phyloP scores from a whole-genome alignment of 495 filamentous ascomycete species.

The Talaromyces trachyspermus region DNA sequence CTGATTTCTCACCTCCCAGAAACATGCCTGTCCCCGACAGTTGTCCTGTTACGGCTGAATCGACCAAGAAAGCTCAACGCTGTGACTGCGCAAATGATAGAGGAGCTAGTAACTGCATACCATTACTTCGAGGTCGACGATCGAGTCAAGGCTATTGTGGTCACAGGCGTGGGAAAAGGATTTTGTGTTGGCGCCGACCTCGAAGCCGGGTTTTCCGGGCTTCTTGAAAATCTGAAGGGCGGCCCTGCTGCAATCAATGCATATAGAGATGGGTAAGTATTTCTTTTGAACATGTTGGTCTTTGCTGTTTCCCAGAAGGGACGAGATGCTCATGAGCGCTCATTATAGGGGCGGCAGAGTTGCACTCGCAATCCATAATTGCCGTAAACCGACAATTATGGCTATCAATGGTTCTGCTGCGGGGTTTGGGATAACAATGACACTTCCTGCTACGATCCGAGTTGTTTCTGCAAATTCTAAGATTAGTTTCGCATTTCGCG shows the following conservation, averaged over 20 bases:
- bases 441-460: slow-evolving; percentile 49
- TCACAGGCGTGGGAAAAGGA: slow-evolving; percentile 47
- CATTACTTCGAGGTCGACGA: slow-evolving; percentile 40
- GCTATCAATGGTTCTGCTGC: slow-evolving; percentile 56
- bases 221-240: no score
- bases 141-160: slow-evolving; percentile 45
- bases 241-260: slow-evolving; percentile 18
- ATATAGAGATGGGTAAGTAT: not conserved
- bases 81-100: slow-evolving; percentile 46
- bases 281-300: no score
- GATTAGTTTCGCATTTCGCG: slow-evolving; percentile 54
- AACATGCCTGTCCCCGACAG: slow-evolving; percentile 30
- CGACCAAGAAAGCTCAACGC: slow-evolving; percentile 52
- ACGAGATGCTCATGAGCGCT: no score
- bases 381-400: slow-evolving; percentile 53
- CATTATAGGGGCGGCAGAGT: slow-evolving; percentile 44
- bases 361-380: slow-evolving; percentile 49
- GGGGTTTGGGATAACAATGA: slow-evolving; percentile 58
- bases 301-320: no score
- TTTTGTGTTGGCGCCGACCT: slow-evolving; percentile 58
- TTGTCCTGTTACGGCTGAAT: slow-evolving; percentile 45
- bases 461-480: slow-evolving; percentile 42
- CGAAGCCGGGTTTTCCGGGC: slow-evolving; percentile 35
- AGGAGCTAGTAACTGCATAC: slow-evolving; percentile 45
- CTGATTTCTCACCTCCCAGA: slow-evolving; percentile 41